Percentiles rank a stretch among this genome's conserved stretches.
These are phyloP conservation scores for Arthrinium puccinioides DNA, from an alignment of 2,329 filamentous ascomycete species.

Conservation along the genomic window DNA sequence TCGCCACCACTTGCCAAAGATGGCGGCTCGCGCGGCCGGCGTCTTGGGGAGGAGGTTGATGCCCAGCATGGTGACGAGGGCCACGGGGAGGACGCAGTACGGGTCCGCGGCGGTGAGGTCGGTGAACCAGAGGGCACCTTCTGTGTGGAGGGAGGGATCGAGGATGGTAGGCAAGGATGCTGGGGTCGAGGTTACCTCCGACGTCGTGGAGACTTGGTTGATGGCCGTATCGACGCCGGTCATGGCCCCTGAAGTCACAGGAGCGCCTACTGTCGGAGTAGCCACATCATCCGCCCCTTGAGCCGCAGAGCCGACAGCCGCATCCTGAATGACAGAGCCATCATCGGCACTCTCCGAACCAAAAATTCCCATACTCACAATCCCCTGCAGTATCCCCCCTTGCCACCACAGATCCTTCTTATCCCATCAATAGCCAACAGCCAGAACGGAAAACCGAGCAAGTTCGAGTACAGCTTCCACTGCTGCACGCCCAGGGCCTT, in stretches of 20 bases:
- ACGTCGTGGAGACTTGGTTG: not conserved
- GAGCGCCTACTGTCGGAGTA: slow-evolving; percentile 1
- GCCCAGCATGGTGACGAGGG: slow-evolving; percentile 27
- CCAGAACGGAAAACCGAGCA: slow-evolving; percentile 40
- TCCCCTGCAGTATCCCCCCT: slow-evolving; percentile 25
- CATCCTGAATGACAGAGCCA: slow-evolving; percentile 5
- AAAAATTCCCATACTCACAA: no score
- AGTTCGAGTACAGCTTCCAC: slow-evolving; percentile 35
- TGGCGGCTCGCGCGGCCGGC: slow-evolving; percentile 5
- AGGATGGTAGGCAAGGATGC: slow-evolving; percentile 6
- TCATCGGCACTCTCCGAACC: slow-evolving; percentile 5
- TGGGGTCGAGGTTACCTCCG: slow-evolving; percentile 2
- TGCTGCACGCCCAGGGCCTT: slow-evolving; percentile 31
- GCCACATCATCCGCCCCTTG: not conserved
- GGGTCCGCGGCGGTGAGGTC: slow-evolving; percentile 47
- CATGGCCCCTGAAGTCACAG: slow-evolving; percentile 14
- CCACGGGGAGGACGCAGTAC: slow-evolving; percentile 37
- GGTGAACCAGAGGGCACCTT: slow-evolving; percentile 48
- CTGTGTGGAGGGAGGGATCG: slow-evolving; percentile 36
- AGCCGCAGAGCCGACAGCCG: not conserved
- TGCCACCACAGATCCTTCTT: slow-evolving; percentile 36
- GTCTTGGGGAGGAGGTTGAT: slow-evolving; percentile 25
- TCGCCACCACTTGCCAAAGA: slow-evolving; percentile 1
- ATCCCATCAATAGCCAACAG: slow-evolving; percentile 42
- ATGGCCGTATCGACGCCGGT: slow-evolving; percentile 2